Evolutionary conservation across 164 flowering plant genomes (phyloP), one percentile per base, ranked within the genome.

Genomic region (Vitis rupestris): DNA sequence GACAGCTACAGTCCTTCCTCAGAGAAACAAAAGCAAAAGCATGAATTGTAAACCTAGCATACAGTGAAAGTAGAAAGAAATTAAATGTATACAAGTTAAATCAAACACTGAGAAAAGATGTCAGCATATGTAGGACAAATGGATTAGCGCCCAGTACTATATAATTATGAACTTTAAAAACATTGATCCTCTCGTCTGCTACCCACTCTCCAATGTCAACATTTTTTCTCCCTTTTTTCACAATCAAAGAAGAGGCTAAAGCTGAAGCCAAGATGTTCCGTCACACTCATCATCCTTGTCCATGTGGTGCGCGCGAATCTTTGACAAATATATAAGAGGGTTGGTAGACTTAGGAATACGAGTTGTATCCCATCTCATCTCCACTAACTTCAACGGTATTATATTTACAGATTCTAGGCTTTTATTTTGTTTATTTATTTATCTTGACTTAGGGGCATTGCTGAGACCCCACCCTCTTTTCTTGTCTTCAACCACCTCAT

Each of bases 291-390:
- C 57, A 13, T 54, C 67, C 68, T 64, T 6, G 13, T 69, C 70
- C 78, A 75, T 67, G 77, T 72, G 31, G 49, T 23, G 77, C 82
- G 67, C 72, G 79, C 72, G 65, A 69, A 69, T 61, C 72, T 61
- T 69, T 52, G 72, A 69, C 59, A 17, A 27, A 10, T 37, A 37
- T 37, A 4, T 37, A 30, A 12, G 3, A 27, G 5, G 30, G 56
- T 53, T 59, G 62, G 47, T 50, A 59, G 52, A 52, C 67, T 70
- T 66, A 50, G 67, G 70, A 48, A 61, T 48, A 17, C 63, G 68
- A 69, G 70, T 13, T 37, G 5, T 17, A 50, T 61, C 63, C 48
- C 59, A 50, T 70, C 71, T 66, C 57, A 54, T 69, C 27, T 49
- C 72, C 52, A 57, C 56, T 23, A 16, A 15, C 9, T 8, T 6